Base-by-base conservation (phyloP, 345 rosid genomes). In the Fremontodendron californicum region DNA sequence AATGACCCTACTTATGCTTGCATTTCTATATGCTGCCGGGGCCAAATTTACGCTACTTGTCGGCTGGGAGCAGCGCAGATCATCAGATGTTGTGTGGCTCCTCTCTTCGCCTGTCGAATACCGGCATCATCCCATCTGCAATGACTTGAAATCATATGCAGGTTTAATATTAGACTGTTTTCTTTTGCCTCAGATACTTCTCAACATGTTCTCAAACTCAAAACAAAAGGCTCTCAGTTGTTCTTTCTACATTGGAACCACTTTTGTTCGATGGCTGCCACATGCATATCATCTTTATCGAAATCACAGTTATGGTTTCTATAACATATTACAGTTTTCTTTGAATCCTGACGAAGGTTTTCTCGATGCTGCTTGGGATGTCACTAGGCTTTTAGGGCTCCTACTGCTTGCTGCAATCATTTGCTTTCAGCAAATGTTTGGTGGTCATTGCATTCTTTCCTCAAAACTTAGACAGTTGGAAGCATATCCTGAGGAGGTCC, bases 261-360 rank as follows among this genome's bases (percentile, higher is more conserved):
- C 90, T 42, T 11, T 87, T 29, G 43, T 87, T 27, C 84, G 82
- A 21, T 21, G 81, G 46, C 64, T 84, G 1, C 91, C 93, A 6
- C 91, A 85, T n/a, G 90, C 81, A 11, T 87, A 86, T 71, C 84
- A 88, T 75, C 86, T 90, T 31, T 85, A 80, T 78, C 71, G 87
- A 73, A 75, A 74, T 27, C 86, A 65, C 64, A 79, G 45, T 70
- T 58, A 39, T 21, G 74, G 2, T 25, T 51, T 61, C 3, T 45
- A 49, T 23, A 65, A 79, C 23, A 49, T 77, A 16, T 81, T 81
- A 25, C 84, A 82, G 72, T 49, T 80, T 12, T 87, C 84, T 64
- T 88, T 86, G 29, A 72, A 61, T 51, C 84, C 80, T 4, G 74
- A 43, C 9, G 75, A 42, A 21, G 85, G 86, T 31, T 86, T 82